Evolutionary conservation across 1,284 basidiomycete genomes (phyloP), one percentile per base, ranked within the genome.

Genomic region (Cutaneotrichosporon cutaneum): DNA sequence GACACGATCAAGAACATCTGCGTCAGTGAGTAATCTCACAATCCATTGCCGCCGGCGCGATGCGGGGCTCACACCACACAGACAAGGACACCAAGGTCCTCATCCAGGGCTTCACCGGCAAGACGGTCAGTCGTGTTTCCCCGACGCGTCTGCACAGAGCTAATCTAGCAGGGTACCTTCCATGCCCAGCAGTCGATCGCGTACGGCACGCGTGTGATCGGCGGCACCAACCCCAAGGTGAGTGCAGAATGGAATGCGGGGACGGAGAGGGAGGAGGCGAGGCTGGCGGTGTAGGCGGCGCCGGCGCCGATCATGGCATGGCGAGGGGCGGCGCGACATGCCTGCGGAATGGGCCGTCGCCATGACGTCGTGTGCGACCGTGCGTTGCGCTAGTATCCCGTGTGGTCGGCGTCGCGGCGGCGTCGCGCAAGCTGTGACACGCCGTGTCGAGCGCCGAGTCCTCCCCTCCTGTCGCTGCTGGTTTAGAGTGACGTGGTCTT

Each of bases 91-190:
- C 95, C 69, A 93, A 87, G 80, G 94, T 97, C 51, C 82, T 96
- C 64, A 91, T 90, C 72, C 93, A 96, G 79, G 93, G 93, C 56
- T 89, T 95, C 77, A 97, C 94, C 50, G 96, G 96, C 79, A 98
- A 97, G 88, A 99, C 95, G 65, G 94, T 92, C 69, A 72, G 88
- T 76, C 21, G 22, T 61, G 60, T 59, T 64, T 60, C 61, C 53
- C 65, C 62, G 62, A 24, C 26, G 39, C 51, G 26, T 7, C 11
- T 42, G 32, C 21, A 35, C 18, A 36, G 16, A 56, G 33, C 60
- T 65, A 57, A 63, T 48, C 30, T 50, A 26, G 22, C 59, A 97
- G 94, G 95, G 89, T 72, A 98, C 95, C 71, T 99, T 99, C 86
- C 96, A 99, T 84, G 88, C 88, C 68, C 89, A 86, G 77, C 94